Evolutionary conservation across 176 grass and related monocot genomes (phyloP), one percentile per base, ranked within the genome.

Genomic region (Aechmea fasciata): DNA sequence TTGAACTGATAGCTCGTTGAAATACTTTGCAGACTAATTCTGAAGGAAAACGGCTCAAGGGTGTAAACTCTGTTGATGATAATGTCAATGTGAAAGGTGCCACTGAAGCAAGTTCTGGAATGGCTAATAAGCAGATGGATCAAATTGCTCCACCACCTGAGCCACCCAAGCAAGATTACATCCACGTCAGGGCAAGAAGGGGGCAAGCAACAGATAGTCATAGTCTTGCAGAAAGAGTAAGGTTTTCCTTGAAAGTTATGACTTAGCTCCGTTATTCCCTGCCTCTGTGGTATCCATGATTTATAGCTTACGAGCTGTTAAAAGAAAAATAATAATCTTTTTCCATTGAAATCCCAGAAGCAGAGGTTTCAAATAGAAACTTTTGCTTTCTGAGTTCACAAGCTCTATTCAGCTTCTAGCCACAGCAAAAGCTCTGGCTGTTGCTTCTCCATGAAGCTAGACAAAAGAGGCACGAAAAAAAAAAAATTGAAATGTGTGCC

Each of bases 161-260:
- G 68, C 82, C 73, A 79, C 74, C 84, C 19, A 99, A 93, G 63
- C 87, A 99, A 88, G 90, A 99, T 69, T 99, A 84, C 63, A 99
- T 99, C 63, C 94, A 99, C 80, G 93, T 97, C 49, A 88, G 89
- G 70, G 93, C 89, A 80, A 90, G 93, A 82, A 90, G 93, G 64
- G 93, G 93, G 51, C 93, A 92, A 90, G 93, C 93, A 33, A 97
- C 93, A 23, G 93, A 97, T 18, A 97, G 85, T 47, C 93, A 97
- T 78, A 97, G 93, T 71, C 93, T 97, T 61, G 86, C 93, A 50
- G 93, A 97, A 83, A 85, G 93, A 88, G 93, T 97, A 83, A 83
- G 92, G 47, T 66, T 10, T 68, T 74, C 63, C 47, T 5, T 68
- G 11, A 71, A 71, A 72, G 13, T 57, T 62, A 26, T 8, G 10